phyloP scores from a whole-genome alignment of 2,329 filamentous ascomycete species.

The Calonectria fujianensis region DNA sequence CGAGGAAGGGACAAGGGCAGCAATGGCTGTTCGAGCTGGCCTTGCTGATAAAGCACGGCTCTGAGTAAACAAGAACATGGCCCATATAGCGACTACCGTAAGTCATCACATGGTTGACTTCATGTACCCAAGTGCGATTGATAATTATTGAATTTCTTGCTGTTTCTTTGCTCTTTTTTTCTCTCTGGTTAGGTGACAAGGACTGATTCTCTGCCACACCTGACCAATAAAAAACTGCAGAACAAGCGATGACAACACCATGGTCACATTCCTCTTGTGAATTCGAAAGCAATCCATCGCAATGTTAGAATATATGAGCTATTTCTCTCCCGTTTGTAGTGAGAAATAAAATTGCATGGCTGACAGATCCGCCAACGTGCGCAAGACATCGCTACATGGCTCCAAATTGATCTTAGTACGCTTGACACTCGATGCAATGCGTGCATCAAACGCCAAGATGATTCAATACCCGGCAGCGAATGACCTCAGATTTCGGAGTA shows the following conservation, averaged over 20 bases:
- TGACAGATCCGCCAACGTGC: no score
- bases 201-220: neutral
- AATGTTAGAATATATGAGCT: neutral
- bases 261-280: neutral
- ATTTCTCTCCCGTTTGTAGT: neutral
- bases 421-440: neutral
- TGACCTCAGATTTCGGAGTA: neutral
- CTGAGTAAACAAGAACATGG: neutral
- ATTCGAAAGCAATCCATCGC: neutral
- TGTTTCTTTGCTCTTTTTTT: neutral
- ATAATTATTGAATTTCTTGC: neutral
- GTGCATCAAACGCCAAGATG: neutral
- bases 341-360: neutral
- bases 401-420: neutral
- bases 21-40: conserved; percentile 25
- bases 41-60: conserved; percentile 12
- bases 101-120: neutral
- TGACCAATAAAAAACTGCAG: neutral
- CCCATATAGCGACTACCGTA: neutral
- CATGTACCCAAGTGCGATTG: neutral
- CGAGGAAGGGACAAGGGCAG: conserved; percentile 63
- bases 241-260: neutral
- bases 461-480: neutral
- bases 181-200: neutral
- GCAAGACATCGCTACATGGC: neutral